Conservation (phyloP, 352 stramenopile genomes). For the Phytopythium helicoides region DNA sequence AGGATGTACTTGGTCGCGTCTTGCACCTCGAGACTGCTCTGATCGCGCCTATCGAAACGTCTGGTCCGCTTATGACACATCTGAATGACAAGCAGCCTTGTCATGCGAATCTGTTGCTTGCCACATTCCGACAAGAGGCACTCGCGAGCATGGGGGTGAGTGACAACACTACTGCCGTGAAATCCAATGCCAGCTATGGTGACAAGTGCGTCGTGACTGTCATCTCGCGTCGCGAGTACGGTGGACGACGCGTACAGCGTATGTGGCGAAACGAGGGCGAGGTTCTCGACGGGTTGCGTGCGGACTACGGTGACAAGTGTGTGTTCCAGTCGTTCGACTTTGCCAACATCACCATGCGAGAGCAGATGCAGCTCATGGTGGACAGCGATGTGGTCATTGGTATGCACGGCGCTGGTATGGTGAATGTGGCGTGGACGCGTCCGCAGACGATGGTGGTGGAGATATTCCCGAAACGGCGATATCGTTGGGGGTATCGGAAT, state of each 20-base stretch:
- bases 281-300: constrained; percentile 40
- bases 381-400: constrained; percentile 76
- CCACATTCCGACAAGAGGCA: constrained; percentile 19
- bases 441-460: constrained; percentile 57
- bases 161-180: not conserved
- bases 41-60: constrained; percentile 29
- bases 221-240: constrained; percentile 51
- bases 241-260: constrained; percentile 45
- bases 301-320: constrained; percentile 28
- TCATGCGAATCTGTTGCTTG: constrained; percentile 13
- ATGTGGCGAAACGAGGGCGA: constrained; percentile 70
- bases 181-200: not conserved
- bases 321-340: constrained; percentile 68
- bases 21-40: constrained; percentile 39
- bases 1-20: constrained; percentile 23
- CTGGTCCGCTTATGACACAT: constrained; percentile 44
- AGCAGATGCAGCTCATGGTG: constrained; percentile 66
- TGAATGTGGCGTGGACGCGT: constrained; percentile 68
- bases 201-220: constrained; percentile 45
- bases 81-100: constrained; percentile 50
- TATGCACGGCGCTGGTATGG: constrained; percentile 80
- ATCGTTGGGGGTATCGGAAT: constrained; percentile 74
- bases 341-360: constrained; percentile 40
- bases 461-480: constrained; percentile 59
- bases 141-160: constrained; percentile 21